phyloP scores from a whole-genome alignment of 1,284 basidiomycete genomes.

The Cutaneotrichosporon cutaneum region DNA sequence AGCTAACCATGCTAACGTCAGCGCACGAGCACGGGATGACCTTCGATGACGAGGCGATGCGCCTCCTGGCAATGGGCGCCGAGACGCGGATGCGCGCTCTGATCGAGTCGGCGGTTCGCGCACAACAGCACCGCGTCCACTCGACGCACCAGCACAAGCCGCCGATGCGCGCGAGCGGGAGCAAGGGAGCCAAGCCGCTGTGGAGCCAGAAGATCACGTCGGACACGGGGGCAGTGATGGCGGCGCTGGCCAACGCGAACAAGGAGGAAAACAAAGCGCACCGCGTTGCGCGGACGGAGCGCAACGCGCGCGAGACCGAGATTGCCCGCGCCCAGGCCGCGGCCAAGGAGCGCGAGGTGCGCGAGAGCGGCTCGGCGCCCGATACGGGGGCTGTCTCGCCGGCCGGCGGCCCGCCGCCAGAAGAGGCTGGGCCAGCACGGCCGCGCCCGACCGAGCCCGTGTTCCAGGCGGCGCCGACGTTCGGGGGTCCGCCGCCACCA shows the following conservation, averaged over 20 bases:
- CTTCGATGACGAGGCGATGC: conserved; percentile 42
- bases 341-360: conserved; percentile 16
- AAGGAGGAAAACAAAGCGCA: conserved; percentile 44
- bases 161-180: conserved; percentile 24
- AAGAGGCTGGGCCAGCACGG: conserved; percentile 5
- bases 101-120: conserved; percentile 35
- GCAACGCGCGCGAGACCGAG: conserved; percentile 45
- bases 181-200: conserved; percentile 23
- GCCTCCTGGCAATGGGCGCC: conserved; percentile 44
- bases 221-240: conserved; percentile 39
- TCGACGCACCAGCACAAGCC: conserved; percentile 39
- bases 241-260: conserved; percentile 34
- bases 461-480: conserved; percentile 25
- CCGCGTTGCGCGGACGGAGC: conserved; percentile 39
- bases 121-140: conserved; percentile 44
- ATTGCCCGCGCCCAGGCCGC: conserved; percentile 29
- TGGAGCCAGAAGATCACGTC: conserved; percentile 41
- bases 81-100: conserved; percentile 43
- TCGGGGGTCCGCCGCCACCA: conserved; percentile 24
- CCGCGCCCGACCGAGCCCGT: conserved; percentile 16
- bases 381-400: conserved; percentile 5
- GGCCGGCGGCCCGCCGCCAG: conserved; percentile 6
- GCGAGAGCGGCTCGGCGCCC: conserved; percentile 2
- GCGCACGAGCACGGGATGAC: conserved; percentile 36
- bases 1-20: conserved; percentile 12